These are phyloP conservation scores for Entomortierella lignicola DNA, from an alignment of 192 early-diverging fungal species.

Conservation along the genomic window DNA sequence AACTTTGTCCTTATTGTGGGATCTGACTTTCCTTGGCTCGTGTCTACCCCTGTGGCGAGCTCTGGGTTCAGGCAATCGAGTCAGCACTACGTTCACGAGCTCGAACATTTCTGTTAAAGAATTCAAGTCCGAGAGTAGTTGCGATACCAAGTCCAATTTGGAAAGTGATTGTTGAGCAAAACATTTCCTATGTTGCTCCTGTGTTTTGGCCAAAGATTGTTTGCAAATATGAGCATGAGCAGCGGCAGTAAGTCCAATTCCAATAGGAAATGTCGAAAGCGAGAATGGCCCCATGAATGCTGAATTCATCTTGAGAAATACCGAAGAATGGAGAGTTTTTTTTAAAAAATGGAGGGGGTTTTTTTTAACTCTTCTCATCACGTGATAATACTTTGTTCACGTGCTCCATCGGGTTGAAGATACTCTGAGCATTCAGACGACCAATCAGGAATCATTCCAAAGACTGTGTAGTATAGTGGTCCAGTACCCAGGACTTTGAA, in stretches of 20 bases:
- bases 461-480: too few species aligned
- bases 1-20: not conserved
- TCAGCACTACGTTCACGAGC: not conserved
- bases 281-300: not conserved
- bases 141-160: not conserved
- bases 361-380: too few species aligned
- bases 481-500: not conserved
- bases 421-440: too few species aligned
- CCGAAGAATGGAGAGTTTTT: too few species aligned
- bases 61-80: not conserved
- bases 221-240: conserved; percentile 30
- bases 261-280: conserved; percentile 14
- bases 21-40: not conserved
- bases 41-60: not conserved
- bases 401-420: too few species aligned
- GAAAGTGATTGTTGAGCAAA: not conserved
- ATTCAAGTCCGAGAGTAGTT: conserved; percentile 4
- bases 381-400: too few species aligned
- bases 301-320: not conserved
- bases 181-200: not conserved
- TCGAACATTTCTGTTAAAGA: conserved; percentile 13
- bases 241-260: conserved; percentile 23
- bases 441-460: too few species aligned
- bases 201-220: not conserved
- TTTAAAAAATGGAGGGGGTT: too few species aligned